Conservation (phyloP, 768 basidiomycete species). For the Kwoniella dejecticola region DNA sequence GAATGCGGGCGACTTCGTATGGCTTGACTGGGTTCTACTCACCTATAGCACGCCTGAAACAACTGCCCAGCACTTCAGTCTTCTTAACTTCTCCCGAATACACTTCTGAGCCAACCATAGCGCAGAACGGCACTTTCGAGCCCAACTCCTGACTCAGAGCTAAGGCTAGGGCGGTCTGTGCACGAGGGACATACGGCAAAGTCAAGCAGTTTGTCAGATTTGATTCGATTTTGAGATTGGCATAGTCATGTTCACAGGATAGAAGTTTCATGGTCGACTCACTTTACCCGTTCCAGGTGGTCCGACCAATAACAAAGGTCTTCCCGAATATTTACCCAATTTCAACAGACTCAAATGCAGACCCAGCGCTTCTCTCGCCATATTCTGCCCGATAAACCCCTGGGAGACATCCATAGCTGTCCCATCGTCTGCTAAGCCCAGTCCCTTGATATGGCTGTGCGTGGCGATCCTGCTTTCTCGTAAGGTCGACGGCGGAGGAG, state of each 20-base stretch:
- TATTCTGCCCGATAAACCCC: constrained; percentile 87
- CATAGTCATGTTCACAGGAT: too few relatives aligned
- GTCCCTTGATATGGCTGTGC: constrained; percentile 95
- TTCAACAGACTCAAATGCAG: constrained; percentile 51
- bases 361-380: constrained; percentile 70
- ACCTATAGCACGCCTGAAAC: constrained; percentile 95
- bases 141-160: constrained; percentile 94
- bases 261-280: constrained; percentile 14
- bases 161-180: constrained; percentile 82
- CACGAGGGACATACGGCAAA: neutral
- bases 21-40: constrained; percentile 58
- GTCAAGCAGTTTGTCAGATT: too few relatives aligned
- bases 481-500: constrained; percentile 45
- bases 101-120: constrained; percentile 97
- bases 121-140: constrained; percentile 92
- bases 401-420: constrained; percentile 69
- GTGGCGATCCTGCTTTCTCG: constrained; percentile 57
- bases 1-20: too few relatives aligned
- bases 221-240: too few relatives aligned
- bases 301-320: constrained; percentile 87
- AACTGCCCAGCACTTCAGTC: constrained; percentile 94
- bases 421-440: constrained; percentile 84
- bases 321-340: constrained; percentile 64
- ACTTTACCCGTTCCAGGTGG: constrained; percentile 93
- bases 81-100: constrained; percentile 98